Percentiles rank a stretch among this genome's conserved stretches.
Conservation (phyloP, 169 alveolate species). For the Condylostoma magnum region DNA sequence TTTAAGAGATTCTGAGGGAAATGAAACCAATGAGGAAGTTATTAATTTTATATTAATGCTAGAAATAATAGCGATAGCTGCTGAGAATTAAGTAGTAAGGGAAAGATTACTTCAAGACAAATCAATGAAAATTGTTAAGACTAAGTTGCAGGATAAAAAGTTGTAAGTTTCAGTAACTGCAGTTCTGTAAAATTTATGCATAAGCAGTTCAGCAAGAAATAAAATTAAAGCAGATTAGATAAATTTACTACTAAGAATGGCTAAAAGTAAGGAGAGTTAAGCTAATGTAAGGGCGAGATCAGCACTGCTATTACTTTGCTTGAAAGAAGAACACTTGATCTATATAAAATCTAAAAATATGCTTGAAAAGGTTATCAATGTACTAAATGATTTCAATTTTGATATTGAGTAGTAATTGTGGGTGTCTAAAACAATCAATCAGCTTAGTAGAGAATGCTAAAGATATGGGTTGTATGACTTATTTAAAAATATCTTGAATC, state of each 20-base stretch:
- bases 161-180: not conserved
- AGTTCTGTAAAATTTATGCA: not conserved
- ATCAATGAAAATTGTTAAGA: no score
- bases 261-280: not conserved
- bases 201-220: not conserved
- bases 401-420: not conserved
- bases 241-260: not conserved
- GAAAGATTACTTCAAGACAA: no score
- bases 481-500: not conserved
- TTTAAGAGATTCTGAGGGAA: no score
- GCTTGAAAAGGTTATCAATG: not conserved
- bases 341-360: conserved; percentile 1
- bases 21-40: no score
- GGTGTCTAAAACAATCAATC: not conserved
- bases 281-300: not conserved
- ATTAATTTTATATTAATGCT: no score
- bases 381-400: not conserved
- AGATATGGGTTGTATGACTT: conserved; percentile 6
- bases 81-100: no score
- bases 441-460: conserved; percentile 24
- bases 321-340: not conserved
- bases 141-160: not conserved
- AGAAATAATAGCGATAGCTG: no score
- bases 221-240: not conserved
- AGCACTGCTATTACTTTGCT: not conserved